Percentiles rank a stretch among this genome's conserved stretches.
Conservation (phyloP, 2,329 filamentous ascomycete genomes). For the Hortaea werneckii region DNA sequence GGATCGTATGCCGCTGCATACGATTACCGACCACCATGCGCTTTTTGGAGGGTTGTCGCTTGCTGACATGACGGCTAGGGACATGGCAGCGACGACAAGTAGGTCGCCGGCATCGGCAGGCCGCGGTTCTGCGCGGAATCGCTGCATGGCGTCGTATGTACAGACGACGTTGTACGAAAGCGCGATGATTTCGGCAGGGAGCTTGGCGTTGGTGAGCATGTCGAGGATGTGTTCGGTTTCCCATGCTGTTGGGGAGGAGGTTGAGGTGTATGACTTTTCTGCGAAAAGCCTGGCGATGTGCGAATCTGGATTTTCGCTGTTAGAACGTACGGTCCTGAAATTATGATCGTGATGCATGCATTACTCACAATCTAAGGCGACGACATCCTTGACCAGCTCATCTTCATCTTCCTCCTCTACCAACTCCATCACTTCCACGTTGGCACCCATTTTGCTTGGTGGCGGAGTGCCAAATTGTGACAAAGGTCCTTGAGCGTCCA, state of each 20-base stretch:
- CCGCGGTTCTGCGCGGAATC: not conserved
- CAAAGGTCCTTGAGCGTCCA: constrained; percentile 18
- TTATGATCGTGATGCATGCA: not conserved
- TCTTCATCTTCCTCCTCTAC: constrained; percentile 9
- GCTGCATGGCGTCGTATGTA: not conserved
- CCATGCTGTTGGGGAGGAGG: constrained; percentile 2
- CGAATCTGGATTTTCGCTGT: constrained; percentile 5
- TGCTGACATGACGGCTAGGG: constrained; percentile 11
- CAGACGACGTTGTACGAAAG: constrained; percentile 21
- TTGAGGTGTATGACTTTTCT: constrained; percentile 3
- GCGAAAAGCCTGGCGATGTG: constrained; percentile 14
- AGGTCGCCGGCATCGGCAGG: constrained; percentile 1
- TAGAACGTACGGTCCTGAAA: not conserved
- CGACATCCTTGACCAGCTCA: constrained; percentile 7
- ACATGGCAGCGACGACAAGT: constrained; percentile 10
- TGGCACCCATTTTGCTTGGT: constrained; percentile 8
- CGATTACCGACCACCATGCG: constrained; percentile 10
- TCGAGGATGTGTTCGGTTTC: constrained; percentile 10
- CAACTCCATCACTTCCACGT: constrained; percentile 7
- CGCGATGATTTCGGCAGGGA: constrained; percentile 20
- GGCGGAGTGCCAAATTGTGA: constrained; percentile 23
- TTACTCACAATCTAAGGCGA: constrained; percentile 3
- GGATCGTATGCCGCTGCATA: constrained; percentile 7
- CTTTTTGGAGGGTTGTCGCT: constrained; percentile 10
- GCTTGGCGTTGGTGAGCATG: constrained; percentile 16